phyloP scores from a whole-genome alignment of 2,329 filamentous ascomycete species.

The Thielaviopsis euricoi region DNA sequence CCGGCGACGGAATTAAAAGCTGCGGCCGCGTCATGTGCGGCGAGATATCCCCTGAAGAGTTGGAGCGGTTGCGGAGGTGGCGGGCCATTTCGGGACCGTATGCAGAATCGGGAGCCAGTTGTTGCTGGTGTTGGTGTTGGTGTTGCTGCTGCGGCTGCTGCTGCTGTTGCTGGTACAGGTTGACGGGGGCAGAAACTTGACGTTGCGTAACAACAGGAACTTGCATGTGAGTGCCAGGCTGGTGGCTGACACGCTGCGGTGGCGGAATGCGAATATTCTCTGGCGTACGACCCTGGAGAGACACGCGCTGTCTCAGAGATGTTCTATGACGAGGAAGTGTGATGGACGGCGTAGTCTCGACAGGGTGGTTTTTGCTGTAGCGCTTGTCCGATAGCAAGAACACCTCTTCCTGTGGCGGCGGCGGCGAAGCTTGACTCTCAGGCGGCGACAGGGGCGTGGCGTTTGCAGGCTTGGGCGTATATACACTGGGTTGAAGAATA shows the following conservation, averaged over 20 bases:
- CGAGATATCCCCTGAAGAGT: slow-evolving; percentile 17
- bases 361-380: slow-evolving; percentile 13
- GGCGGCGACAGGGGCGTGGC: slow-evolving; percentile 30
- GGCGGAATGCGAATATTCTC: slow-evolving; percentile 38
- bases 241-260: slow-evolving; percentile 11
- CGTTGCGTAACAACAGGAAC: slow-evolving; percentile 13
- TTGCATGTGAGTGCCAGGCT: too few relatives aligned
- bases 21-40: neutral
- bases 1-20: slow-evolving; percentile 17
- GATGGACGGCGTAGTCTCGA: slow-evolving; percentile 9
- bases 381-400: slow-evolving; percentile 7
- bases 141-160: slow-evolving; percentile 13
- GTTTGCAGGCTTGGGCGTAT: slow-evolving; percentile 34
- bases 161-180: slow-evolving; percentile 11
- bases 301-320: slow-evolving; percentile 37
- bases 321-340: slow-evolving; percentile 21
- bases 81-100: slow-evolving; percentile 32
- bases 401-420: slow-evolving; percentile 6
- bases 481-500: slow-evolving; percentile 40
- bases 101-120: slow-evolving; percentile 29
- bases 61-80: slow-evolving; percentile 22
- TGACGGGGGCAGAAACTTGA: slow-evolving; percentile 20
- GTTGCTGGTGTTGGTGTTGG: slow-evolving; percentile 13
- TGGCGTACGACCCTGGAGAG: slow-evolving; percentile 34
- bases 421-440: slow-evolving; percentile 19